Evolutionary conservation across 352 stramenopile species (phyloP), one percentile per base, ranked within the genome.

Genomic region (Phytopythium chamaehyphon): DNA sequence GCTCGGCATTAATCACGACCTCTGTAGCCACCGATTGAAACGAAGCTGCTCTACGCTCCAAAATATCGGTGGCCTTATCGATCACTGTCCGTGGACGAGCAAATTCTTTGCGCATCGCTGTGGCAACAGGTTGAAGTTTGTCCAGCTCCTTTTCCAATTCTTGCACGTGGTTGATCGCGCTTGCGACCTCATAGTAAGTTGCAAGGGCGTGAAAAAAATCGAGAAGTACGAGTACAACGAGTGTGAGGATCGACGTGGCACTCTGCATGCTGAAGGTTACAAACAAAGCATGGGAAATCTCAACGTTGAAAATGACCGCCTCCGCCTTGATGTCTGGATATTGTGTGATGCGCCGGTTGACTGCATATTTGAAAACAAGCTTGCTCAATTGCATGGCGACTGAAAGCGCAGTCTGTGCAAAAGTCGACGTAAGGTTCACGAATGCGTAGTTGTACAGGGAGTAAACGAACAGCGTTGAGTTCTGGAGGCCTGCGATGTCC

Each of bases 221-320:
- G 18, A 73, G 47, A 1, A 24, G 33, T 6, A 68, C 64, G 6
- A 73, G 37, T 6, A 48, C 53, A 0, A 66, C 9, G 6, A 54
- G 71, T 2, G 58, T 77, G 24, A 22, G 49, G 33, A 73, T 45
- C 8, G 69, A 79, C 0, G 53, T 60, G 0, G 72, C 57, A 28
- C 61, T 75, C 26, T 82, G 68, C 58, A 79, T 66, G 44, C 69
- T 77, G 31, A 60, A 76, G 3, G 63, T 54, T 28, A 71, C 59
- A 45, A 73, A 83, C 0, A 79, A 47, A 10, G 69, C 61, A 40
- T 65, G 71, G 39, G 72, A 76, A 18, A 79, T 62, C 21, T 79
- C 60, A n/a, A 77, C 51, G 21, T 70, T 77, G 57, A 77, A 64
- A 7, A 75, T 51, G 11, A 79, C 62, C 6, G 47, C 55, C 38